Evolutionary conservation across 2,329 filamentous ascomycete species (phyloP), one percentile per base, ranked within the genome.

Genomic region (Calonectria honghensis): DNA sequence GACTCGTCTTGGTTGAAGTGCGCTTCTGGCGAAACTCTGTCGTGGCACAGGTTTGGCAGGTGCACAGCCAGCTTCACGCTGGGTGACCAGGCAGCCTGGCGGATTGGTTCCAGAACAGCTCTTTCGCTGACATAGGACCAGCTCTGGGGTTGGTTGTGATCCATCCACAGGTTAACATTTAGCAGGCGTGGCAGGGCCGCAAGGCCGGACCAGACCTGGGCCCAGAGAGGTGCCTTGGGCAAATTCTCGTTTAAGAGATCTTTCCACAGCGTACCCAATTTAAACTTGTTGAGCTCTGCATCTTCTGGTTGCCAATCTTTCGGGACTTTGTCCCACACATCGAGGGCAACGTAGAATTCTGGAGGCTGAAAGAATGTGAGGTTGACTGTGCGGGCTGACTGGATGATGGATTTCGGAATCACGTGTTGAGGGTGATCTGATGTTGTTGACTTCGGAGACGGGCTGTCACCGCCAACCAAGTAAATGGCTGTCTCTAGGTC

Each of bases 301-400:
- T 54, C 45, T 16, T 14, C 45, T 39, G 27, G 29, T 14, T 52
- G 18, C 54, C 41, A 72, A 10, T 54, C 41, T 18, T 35, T 16
- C 10, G 68, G 57, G 14, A 54, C 37, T 14, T 45, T 41, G 6
- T 51, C 24, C 24, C 57, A 54, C 3, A 35, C n/a, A n/a, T 32
- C 68, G 68, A 72, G 70, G 29, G 70, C 70, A 18, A 68, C 54
- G 32, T 68, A 68, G 45, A 73, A 65, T 3, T 66, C 66, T 10
- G 50, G 65, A 24, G 66, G 31, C 16, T 64, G 48, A 39, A 65
- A 69, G 24, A 72, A 45, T 13, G 54, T 63, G 11, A 72, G 32
- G 45, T 72, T 72, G 27, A 72, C 27, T 20, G 64, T 52, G 1
- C 64, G 70, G 41, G 59, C 65, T 4, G 64, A 68, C 1, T 20